A percentile compares a stretch with the other conserved stretches of the same genome.
phyloP scores from a whole-genome alignment of 2,329 filamentous ascomycete species.

The Ascochyta lentis region DNA sequence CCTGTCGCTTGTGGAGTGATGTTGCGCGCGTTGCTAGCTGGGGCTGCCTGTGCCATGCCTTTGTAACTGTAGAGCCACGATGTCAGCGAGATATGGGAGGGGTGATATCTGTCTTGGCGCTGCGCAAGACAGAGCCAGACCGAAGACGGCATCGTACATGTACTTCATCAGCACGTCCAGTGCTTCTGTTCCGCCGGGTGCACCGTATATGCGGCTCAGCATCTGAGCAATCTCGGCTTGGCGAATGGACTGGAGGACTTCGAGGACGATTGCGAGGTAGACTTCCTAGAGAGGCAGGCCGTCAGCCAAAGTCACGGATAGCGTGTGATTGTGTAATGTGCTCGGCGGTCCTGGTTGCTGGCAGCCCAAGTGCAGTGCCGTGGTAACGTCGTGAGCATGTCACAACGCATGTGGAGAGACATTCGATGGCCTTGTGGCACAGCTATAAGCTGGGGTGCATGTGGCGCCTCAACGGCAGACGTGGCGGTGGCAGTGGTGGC shows the following conservation, averaged over 20 bases:
- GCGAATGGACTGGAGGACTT: slow-evolving; percentile 95
- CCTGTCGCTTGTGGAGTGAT: slow-evolving; percentile 80
- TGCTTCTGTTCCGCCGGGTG: slow-evolving; percentile 80
- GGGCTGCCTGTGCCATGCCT: slow-evolving; percentile 70
- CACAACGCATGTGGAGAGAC: slow-evolving; percentile 30
- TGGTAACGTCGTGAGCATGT: slow-evolving; percentile 28
- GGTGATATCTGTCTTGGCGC: not conserved
- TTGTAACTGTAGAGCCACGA: slow-evolving; percentile 71
- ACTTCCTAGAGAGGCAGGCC: slow-evolving; percentile 67
- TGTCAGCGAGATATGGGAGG: not conserved
- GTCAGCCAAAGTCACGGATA: slow-evolving; percentile 37
- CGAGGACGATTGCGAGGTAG: slow-evolving; percentile 85
- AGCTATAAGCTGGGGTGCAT: slow-evolving; percentile 17
- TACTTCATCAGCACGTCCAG: slow-evolving; percentile 98
- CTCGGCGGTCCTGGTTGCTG: slow-evolving; percentile 27
- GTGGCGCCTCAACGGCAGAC: slow-evolving; percentile 1
- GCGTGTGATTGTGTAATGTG: slow-evolving; percentile 28
- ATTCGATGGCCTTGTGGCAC: slow-evolving; percentile 25
- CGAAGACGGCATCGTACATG: slow-evolving; percentile 67
- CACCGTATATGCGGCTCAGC: slow-evolving; percentile 78
- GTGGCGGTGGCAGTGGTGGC: slow-evolving; percentile 1
- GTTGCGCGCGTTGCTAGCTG: slow-evolving; percentile 44
- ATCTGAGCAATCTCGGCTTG: slow-evolving; percentile 94
- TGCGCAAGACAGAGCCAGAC: not conserved
- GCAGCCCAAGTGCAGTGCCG: slow-evolving; percentile 31